Conservation (phyloP, 257 asterid species). For the Ligustrum vulgare region DNA sequence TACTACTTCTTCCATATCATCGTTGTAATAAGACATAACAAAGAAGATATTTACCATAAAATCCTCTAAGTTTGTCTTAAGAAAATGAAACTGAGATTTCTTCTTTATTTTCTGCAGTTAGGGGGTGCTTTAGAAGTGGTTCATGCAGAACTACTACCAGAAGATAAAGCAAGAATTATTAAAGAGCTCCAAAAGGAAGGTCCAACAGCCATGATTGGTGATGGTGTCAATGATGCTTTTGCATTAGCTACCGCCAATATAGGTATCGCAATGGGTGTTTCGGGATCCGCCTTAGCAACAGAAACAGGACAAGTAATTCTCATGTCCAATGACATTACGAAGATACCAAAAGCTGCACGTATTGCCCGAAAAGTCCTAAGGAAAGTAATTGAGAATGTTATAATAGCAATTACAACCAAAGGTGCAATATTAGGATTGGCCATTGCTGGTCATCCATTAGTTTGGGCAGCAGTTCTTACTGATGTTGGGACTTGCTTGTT, state of each 20-base stretch:
- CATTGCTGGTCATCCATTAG: constrained; percentile 79
- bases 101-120: constrained; percentile 36
- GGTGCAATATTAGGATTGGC: constrained; percentile 66
- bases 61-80: background rate
- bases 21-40: background rate
- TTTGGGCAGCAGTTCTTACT: constrained; percentile 83
- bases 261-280: constrained; percentile 89
- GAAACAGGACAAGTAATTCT: constrained; percentile 73
- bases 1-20: background rate
- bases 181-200: constrained; percentile 61
- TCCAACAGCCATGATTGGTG: constrained; percentile 81
- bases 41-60: background rate
- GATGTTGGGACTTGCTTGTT: constrained; percentile 83
- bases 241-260: constrained; percentile 79
- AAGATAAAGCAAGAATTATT: constrained; percentile 57
- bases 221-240: constrained; percentile 84
- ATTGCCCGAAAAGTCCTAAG: constrained; percentile 53
- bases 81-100: background rate
- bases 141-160: constrained; percentile 75
- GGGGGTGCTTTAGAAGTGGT: constrained; percentile 55
- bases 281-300: constrained; percentile 81
- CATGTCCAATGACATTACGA: constrained; percentile 76
- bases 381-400: constrained; percentile 65
- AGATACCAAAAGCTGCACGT: constrained; percentile 51
- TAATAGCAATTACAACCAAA: constrained; percentile 52